Conservation (phyloP, 768 basidiomycete species). For the Clitopilus hobsonii region DNA sequence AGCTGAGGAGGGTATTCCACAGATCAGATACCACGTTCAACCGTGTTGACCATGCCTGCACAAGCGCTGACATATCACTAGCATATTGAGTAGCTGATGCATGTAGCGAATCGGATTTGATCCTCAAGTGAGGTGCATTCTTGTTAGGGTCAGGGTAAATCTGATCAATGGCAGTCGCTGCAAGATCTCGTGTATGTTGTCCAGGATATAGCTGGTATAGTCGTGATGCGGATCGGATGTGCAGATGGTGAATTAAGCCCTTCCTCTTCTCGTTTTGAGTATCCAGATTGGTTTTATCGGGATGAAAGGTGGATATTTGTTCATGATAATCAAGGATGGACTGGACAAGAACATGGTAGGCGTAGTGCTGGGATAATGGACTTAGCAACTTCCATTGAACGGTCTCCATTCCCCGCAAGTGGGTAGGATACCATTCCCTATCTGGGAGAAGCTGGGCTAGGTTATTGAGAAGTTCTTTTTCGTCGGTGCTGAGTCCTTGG, state of each 20-base stretch:
- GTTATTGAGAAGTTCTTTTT: slow-evolving; percentile 24
- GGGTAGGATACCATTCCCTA: slow-evolving; percentile 31
- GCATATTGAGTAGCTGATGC: too few relatives aligned
- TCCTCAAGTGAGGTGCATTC: too few relatives aligned
- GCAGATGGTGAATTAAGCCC: neutral
- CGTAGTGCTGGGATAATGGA: slow-evolving; percentile 24
- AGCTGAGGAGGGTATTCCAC: slow-evolving; percentile 5
- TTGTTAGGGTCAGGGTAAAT: too few relatives aligned
- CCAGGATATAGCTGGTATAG: too few relatives aligned
- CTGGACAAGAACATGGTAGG: slow-evolving; percentile 15
- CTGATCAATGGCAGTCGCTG: too few relatives aligned
- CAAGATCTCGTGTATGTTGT: too few relatives aligned
- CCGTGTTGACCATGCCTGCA: too few relatives aligned
- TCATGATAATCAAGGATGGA: slow-evolving; percentile 22
- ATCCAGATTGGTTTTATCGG: neutral
- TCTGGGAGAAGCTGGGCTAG: slow-evolving; percentile 30
- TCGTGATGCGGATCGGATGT: neutral
- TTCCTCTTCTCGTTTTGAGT: neutral
- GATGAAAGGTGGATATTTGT: slow-evolving; percentile 9
- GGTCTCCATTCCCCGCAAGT: slow-evolving; percentile 33
- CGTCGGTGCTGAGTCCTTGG: slow-evolving; percentile 22
- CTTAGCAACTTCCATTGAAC: slow-evolving; percentile 27
- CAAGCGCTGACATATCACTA: too few relatives aligned
- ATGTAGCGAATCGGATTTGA: too few relatives aligned
- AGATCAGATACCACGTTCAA: slow-evolving; percentile 4